Evolutionary conservation across 305 asterid genomes (phyloP).

Genomic region (Solanum hybrid): DNA sequence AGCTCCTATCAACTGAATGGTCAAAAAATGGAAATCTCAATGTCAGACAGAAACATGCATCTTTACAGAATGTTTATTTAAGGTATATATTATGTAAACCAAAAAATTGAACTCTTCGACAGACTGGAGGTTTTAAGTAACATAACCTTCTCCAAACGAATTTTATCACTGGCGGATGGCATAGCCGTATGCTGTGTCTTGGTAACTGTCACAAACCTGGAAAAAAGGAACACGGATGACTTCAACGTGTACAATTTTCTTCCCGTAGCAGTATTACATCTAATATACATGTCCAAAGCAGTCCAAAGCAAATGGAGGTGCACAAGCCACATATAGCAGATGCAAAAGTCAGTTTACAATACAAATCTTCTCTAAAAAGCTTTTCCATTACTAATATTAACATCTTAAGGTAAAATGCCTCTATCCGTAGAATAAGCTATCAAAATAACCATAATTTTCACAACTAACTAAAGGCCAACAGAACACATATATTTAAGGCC

Average conservation of each 20-base stretch:
- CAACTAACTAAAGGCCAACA: neutral
- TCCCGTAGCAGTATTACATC: neutral
- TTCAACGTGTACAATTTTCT: neutral
- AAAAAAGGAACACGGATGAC: conserved; percentile 8
- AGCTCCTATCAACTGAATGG: conserved; percentile 70
- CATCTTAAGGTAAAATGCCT: neutral
- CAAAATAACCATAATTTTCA: neutral
- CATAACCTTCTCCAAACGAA: conserved; percentile 74
- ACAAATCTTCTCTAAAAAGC: neutral
- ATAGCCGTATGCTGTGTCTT: conserved; percentile 66
- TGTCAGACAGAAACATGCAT: neutral
- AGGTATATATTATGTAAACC: neutral
- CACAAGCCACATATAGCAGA: neutral
- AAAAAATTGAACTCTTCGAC: neutral
- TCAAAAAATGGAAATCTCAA: conserved; percentile 3
- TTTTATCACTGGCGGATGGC: conserved; percentile 65
- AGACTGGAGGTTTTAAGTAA: neutral
- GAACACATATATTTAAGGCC: neutral
- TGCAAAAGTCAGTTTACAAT: neutral
- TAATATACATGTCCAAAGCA: neutral
- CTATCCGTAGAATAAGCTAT: neutral
- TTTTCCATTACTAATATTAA: neutral
- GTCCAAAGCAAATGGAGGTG: neutral
- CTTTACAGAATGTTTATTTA: neutral
- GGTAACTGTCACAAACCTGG: conserved; percentile 78